These are phyloP conservation scores for Xylariaceae sp. DNA, from an alignment of 2,329 filamentous ascomycete genomes.

Conservation along the genomic window DNA sequence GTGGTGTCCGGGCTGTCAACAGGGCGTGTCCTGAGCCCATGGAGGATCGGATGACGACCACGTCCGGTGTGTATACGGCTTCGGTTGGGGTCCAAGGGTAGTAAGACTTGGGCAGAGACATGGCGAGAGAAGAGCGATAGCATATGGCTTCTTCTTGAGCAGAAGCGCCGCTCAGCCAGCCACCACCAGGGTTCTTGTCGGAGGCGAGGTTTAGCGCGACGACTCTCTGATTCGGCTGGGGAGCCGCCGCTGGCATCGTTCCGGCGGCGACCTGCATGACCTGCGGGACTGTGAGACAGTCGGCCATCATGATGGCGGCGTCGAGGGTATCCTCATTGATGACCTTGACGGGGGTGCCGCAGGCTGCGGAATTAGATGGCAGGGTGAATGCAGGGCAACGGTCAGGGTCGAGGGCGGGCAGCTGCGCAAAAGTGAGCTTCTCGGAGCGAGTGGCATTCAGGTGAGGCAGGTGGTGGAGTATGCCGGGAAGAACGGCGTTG, in stretches of 20 bases:
- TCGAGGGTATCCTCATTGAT: conserved; percentile 56
- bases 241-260: neutral
- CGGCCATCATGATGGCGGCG: conserved; percentile 43
- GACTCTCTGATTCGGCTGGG: conserved; percentile 29
- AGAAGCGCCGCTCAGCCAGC: conserved; percentile 47
- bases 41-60: conserved; percentile 29
- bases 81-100: conserved; percentile 22
- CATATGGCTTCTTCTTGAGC: conserved; percentile 60
- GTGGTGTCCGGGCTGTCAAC: conserved; percentile 16
- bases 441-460: conserved; percentile 36
- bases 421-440: conserved; percentile 33
- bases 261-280: too few relatives aligned
- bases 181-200: conserved; percentile 46
- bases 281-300: conserved; percentile 3
- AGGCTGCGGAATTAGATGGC: conserved; percentile 4
- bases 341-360: conserved; percentile 39
- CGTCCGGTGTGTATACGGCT: conserved; percentile 31
- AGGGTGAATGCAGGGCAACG: conserved; percentile 40
- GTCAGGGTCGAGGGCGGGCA: conserved; percentile 36
- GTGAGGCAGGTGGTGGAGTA: conserved; percentile 42
- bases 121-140: conserved; percentile 45
- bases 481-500: conserved; percentile 40
- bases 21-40: conserved; percentile 23
- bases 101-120: conserved; percentile 29
- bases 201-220: conserved; percentile 57